Conservation (phyloP, 192 early-diverging fungal genomes). For the Coemansia sp. region DNA sequence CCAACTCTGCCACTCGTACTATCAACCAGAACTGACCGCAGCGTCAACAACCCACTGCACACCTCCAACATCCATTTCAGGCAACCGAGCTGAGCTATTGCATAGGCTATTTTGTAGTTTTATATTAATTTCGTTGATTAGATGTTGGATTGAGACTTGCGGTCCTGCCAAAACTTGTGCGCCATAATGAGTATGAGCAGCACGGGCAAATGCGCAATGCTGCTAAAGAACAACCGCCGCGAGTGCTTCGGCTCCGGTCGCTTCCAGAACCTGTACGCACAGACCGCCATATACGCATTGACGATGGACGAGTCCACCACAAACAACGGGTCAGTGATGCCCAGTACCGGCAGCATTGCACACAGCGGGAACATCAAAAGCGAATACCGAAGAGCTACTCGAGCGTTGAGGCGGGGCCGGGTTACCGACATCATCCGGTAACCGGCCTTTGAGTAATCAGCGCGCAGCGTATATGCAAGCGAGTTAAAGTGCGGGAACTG, state of each 20-base stretch:
- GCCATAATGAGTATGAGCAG: conserved; percentile 84
- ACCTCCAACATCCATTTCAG: conserved; percentile 47
- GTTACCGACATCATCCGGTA: conserved; percentile 94
- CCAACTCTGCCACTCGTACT: conserved; percentile 39
- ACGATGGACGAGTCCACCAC: conserved; percentile 70
- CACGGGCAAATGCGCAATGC: conserved; percentile 84
- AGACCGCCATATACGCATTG: conserved; percentile 71
- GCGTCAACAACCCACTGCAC: conserved; percentile 16
- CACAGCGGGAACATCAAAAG: conserved; percentile 73
- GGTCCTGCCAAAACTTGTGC: conserved; percentile 64
- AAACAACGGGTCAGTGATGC: conserved; percentile 78
- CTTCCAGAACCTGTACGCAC: conserved; percentile 79
- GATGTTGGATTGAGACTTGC: neutral
- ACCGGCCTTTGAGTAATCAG: conserved; percentile 96
- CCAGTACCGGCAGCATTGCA: conserved; percentile 61
- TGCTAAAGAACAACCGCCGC: conserved; percentile 88
- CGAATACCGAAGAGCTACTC: conserved; percentile 81
- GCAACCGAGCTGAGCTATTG: neutral
- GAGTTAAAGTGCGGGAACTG: conserved; percentile 99
- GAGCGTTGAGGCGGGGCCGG: conserved; percentile 82
- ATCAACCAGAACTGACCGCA: conserved; percentile 37
- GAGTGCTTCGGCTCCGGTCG: conserved; percentile 77
- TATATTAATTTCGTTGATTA: neutral
- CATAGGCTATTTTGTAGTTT: neutral
- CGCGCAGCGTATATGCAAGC: conserved; percentile 83